A percentile compares a stretch with the other conserved stretches of the same genome.
phyloP scores from a whole-genome alignment of 805 yeast genomes.

The Yarrowia sp. region DNA sequence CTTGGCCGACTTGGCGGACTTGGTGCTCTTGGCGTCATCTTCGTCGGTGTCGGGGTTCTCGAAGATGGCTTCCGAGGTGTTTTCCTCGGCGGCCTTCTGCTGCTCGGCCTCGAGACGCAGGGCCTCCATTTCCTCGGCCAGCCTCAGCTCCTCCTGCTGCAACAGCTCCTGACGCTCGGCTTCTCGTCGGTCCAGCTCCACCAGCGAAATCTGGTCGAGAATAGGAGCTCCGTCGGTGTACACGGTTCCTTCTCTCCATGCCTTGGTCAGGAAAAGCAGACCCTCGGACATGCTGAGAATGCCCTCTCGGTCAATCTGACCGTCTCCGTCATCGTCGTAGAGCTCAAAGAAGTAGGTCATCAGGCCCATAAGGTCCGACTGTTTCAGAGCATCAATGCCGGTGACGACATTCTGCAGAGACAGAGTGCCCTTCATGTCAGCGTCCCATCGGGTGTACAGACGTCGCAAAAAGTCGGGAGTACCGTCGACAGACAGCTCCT shows the following conservation, averaged over 20 bases:
- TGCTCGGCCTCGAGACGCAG: constrained; percentile 18
- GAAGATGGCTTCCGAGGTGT: constrained; percentile 12
- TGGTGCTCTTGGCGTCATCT: constrained; percentile 45
- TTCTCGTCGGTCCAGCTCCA: constrained; percentile 26
- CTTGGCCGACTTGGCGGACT: constrained; percentile 45
- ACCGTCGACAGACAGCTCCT: constrained; percentile 33
- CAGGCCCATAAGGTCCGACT: constrained; percentile 76
- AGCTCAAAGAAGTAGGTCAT: constrained; percentile 80
- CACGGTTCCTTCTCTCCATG: constrained; percentile 71
- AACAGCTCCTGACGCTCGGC: constrained; percentile 26
- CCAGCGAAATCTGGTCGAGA: constrained; percentile 31
- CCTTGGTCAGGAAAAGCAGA: constrained; percentile 76
- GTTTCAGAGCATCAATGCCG: constrained; percentile 74
- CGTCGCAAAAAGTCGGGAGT: constrained; percentile 61
- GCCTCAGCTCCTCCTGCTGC: constrained; percentile 21
- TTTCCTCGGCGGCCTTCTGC: not conserved
- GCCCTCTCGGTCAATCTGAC: constrained; percentile 75
- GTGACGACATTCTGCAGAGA: constrained; percentile 71
- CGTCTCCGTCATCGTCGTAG: constrained; percentile 67
- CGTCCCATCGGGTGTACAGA: constrained; percentile 75
- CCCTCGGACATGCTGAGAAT: constrained; percentile 89
- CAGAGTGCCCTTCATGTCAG: constrained; percentile 58
- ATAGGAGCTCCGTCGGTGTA: constrained; percentile 44
- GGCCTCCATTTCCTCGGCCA: constrained; percentile 29
- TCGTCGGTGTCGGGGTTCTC: constrained; percentile 27